These are phyloP conservation scores for Macrolepiota albuminosa DNA, from an alignment of 768 basidiomycete species.

Conservation along the genomic window DNA sequence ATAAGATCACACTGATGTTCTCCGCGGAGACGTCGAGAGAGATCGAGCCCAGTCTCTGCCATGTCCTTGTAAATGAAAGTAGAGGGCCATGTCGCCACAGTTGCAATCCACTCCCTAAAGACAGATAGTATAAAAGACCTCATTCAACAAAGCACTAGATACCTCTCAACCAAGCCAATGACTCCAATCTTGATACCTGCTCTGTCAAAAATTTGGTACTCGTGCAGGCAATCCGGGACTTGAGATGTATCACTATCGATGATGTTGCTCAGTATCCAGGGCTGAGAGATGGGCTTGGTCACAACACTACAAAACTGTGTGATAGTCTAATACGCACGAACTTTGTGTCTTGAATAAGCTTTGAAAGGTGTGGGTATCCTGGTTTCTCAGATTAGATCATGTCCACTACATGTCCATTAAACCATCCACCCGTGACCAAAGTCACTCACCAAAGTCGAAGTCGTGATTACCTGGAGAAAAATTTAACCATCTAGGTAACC, in stretches of 20 bases:
- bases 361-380: constrained; percentile 63
- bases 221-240: constrained; percentile 56
- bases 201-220: constrained; percentile 65
- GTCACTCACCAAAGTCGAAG: constrained; percentile 83
- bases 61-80: constrained; percentile 76
- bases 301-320: not conserved
- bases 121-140: not conserved
- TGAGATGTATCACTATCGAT: constrained; percentile 59
- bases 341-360: constrained; percentile 64
- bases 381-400: not conserved
- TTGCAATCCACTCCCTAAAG: constrained; percentile 81
- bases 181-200: constrained; percentile 70
- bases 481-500: not conserved
- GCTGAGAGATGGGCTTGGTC: constrained; percentile 36
- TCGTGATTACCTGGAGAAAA: constrained; percentile 75
- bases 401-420: not conserved
- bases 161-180: constrained; percentile 89
- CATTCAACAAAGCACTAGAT: not conserved
- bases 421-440: constrained; percentile 44
- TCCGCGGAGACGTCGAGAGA: constrained; percentile 71
- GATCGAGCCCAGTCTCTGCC: constrained; percentile 62
- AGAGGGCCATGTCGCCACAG: constrained; percentile 81
- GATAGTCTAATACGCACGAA: constrained; percentile 49
- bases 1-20: constrained; percentile 74
- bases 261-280: constrained; percentile 90